A percentile compares a stretch with the other conserved stretches of the same genome.
Evolutionary conservation across 2,329 filamentous ascomycete genomes (phyloP).

Genomic region (Colletotrichum trifolii): DNA sequence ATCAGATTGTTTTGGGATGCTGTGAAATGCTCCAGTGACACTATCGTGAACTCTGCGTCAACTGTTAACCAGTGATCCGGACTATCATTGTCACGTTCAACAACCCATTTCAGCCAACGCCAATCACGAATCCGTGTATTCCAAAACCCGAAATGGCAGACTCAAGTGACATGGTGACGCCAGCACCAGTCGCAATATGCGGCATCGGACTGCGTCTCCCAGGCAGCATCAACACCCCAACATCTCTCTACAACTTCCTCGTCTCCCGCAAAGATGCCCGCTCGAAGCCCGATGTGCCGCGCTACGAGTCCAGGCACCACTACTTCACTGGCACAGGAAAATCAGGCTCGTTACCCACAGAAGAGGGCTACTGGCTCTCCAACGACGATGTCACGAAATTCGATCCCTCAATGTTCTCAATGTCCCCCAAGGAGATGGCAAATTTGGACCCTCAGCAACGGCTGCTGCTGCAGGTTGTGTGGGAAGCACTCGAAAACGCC

Average conservation of each 20-base stretch:
- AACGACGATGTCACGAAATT: slow-evolving; percentile 20
- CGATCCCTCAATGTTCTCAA: slow-evolving; percentile 39
- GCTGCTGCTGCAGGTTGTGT: slow-evolving; percentile 44
- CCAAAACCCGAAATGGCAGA: too few relatives aligned
- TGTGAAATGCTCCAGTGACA: too few relatives aligned
- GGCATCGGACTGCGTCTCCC: slow-evolving; percentile 31
- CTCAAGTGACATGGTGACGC: not conserved
- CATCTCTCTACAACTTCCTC: slow-evolving; percentile 24
- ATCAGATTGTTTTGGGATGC: too few relatives aligned
- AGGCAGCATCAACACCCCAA: slow-evolving; percentile 27
- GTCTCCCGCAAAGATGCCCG: slow-evolving; percentile 27
- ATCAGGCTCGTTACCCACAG: slow-evolving; percentile 1
- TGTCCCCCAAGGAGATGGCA: slow-evolving; percentile 42
- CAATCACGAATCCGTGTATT: too few relatives aligned
- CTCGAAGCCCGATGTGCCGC: slow-evolving; percentile 11
- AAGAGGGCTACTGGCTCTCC: slow-evolving; percentile 24
- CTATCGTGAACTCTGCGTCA: too few relatives aligned
- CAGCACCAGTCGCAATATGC: slow-evolving; percentile 25
- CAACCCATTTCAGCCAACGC: too few relatives aligned
- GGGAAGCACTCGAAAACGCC: slow-evolving; percentile 45
- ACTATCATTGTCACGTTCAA: too few relatives aligned
- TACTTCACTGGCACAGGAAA: slow-evolving; percentile 19
- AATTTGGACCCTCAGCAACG: slow-evolving; percentile 47
- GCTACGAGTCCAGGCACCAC: slow-evolving; percentile 12
- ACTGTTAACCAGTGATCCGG: too few relatives aligned